Evolutionary conservation across 352 stramenopile genomes (phyloP).

Genomic region (Phytophthora aleatoria): DNA sequence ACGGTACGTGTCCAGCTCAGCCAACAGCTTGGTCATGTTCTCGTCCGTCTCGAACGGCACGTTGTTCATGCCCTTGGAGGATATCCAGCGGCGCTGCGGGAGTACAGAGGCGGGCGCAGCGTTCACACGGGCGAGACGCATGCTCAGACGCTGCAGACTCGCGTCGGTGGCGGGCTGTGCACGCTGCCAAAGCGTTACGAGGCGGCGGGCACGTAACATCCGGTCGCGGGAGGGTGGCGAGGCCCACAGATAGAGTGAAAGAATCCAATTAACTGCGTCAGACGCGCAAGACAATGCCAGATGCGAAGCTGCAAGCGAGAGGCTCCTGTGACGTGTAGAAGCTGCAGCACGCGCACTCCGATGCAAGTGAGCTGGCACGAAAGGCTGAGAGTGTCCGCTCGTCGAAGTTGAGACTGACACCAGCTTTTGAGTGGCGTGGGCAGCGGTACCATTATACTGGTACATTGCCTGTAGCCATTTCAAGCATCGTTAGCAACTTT

Average conservation of each 20-base stretch:
- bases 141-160: slow-evolving; percentile 22
- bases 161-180: slow-evolving; percentile 18
- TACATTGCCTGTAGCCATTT: background rate
- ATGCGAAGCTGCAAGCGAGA: background rate
- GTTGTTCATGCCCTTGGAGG: slow-evolving; percentile 17
- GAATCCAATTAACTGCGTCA: background rate
- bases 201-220: slow-evolving; percentile 44
- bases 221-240: slow-evolving; percentile 1
- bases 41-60: slow-evolving; percentile 21
- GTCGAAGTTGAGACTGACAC: slow-evolving; percentile 7
- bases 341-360: slow-evolving; percentile 3
- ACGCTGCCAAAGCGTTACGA: slow-evolving; percentile 45
- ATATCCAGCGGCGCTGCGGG: slow-evolving; percentile 26
- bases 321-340: background rate
- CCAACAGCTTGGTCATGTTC: slow-evolving; percentile 32
- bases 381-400: slow-evolving; percentile 11
- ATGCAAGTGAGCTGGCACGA: slow-evolving; percentile 17
- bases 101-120: background rate
- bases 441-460: slow-evolving; percentile 5
- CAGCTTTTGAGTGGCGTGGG: slow-evolving; percentile 18
- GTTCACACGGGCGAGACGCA: slow-evolving; percentile 19
- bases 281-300: slow-evolving; percentile 1
- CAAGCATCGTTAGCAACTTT: background rate
- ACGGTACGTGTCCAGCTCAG: slow-evolving; percentile 52
- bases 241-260: background rate